Evolutionary conservation across 2,329 filamentous ascomycete species (phyloP).

Genomic region (Sclerotinia minor): DNA sequence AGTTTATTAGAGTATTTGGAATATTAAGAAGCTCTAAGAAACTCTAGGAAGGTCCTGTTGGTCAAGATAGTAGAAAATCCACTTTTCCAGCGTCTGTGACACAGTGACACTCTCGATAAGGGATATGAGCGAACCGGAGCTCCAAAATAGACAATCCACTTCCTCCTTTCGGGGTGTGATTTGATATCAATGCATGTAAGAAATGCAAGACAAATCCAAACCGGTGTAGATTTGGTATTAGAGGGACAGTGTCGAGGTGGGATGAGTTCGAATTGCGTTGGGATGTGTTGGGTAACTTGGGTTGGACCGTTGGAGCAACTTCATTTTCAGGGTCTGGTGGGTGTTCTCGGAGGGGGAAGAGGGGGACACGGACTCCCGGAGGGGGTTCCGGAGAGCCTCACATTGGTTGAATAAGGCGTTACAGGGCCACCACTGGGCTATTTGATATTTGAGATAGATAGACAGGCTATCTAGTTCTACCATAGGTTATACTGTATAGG

Average conservation of each 20-base stretch:
- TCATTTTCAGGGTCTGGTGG: too few relatives aligned
- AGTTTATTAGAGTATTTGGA: conserved; percentile 8
- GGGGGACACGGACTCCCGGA: conserved; percentile 6
- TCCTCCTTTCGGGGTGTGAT: background rate
- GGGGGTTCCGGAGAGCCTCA: background rate
- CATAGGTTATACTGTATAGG: background rate
- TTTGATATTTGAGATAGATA: background rate
- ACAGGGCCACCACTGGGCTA: too few relatives aligned
- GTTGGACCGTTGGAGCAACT: background rate
- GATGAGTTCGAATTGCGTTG: too few relatives aligned
- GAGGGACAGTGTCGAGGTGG: too few relatives aligned
- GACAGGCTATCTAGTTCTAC: background rate
- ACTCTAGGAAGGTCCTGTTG: conserved; percentile 7
- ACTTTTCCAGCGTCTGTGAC: background rate
- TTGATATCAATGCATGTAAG: background rate
- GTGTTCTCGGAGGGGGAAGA: background rate
- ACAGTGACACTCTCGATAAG: background rate
- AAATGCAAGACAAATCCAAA: background rate
- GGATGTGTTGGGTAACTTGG: background rate
- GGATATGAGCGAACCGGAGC: background rate
- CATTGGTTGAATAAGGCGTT: background rate
- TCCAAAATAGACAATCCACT: background rate
- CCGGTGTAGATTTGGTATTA: background rate
- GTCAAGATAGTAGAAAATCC: background rate
- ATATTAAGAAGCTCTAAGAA: conserved; percentile 15